These are phyloP conservation scores for Trichoderma hamatum DNA, from an alignment of 2,329 filamentous ascomycete species.

Conservation along the genomic window DNA sequence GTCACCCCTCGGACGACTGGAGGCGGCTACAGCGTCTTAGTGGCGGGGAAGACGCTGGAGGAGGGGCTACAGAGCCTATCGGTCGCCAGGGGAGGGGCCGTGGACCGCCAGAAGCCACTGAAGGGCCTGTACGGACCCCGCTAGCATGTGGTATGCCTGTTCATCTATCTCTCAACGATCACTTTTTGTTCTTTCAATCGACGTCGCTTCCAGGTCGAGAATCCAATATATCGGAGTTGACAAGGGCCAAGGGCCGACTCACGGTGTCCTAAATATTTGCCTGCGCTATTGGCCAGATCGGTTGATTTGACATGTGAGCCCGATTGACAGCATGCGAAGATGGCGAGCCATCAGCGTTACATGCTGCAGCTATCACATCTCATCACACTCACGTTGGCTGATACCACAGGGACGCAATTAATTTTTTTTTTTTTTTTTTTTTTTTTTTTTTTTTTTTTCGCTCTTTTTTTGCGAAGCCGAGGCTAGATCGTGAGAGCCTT, in stretches of 20 bases:
- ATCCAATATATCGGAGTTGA: neutral
- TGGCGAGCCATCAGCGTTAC: neutral
- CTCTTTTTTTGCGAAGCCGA: neutral
- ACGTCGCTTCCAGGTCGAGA: neutral
- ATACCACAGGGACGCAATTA: neutral
- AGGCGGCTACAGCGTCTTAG: slow-evolving; percentile 1
- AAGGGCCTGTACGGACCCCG: neutral
- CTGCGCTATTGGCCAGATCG: neutral
- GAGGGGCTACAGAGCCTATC: neutral
- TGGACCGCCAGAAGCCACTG: neutral
- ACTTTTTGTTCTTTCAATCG: neutral
- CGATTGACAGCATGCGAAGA: neutral
- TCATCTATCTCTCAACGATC: neutral
- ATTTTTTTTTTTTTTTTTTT: neutral
- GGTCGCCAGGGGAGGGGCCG: neutral
- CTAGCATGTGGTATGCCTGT: slow-evolving; percentile 21
- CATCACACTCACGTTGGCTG: slow-evolving; percentile 9
- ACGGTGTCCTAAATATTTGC: neutral
- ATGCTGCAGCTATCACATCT: neutral
- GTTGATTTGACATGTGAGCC: slow-evolving; percentile 12
- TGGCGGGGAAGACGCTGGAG: neutral
- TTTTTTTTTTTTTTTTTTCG: neutral
- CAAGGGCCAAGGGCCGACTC: neutral
- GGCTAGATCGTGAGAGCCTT: neutral
- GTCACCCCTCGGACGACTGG: slow-evolving; percentile 21